Conservation (phyloP, 139 green algal genomes). For the Auxenochlorella protothecoides region DNA sequence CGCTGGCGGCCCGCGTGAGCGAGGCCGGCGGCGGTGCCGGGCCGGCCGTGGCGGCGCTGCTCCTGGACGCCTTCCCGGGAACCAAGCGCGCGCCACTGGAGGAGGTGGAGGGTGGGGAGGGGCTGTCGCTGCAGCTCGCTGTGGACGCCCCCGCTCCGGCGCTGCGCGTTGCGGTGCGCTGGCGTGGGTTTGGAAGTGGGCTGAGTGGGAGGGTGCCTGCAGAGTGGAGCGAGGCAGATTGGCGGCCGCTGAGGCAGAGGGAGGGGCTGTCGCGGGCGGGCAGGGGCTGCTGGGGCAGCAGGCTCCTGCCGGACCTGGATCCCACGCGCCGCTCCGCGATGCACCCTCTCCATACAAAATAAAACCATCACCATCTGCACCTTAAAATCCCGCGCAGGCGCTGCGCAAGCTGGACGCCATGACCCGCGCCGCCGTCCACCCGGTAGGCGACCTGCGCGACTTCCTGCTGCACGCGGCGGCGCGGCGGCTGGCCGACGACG, state of each 20-base stretch:
- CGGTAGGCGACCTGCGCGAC: neutral
- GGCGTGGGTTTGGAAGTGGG: no score
- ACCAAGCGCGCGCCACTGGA: constrained; percentile 15
- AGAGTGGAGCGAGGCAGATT: no score
- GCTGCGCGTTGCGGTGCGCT: neutral
- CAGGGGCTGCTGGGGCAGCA: no score
- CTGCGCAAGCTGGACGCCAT: constrained; percentile 11
- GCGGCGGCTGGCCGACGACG: constrained; percentile 29
- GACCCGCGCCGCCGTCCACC: neutral
- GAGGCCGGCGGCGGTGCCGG: neutral
- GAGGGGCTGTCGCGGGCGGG: no score
- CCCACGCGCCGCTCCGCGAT: no score
- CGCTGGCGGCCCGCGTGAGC: constrained; percentile 1
- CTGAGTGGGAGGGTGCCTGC: no score
- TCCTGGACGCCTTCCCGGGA: constrained; percentile 15
- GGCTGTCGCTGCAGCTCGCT: constrained; percentile 18
- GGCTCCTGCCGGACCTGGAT: no score
- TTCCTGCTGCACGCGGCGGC: constrained; percentile 8
- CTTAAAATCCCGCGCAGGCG: neutral
- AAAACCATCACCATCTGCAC: no score
- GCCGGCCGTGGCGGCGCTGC: neutral
- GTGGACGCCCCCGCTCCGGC: constrained; percentile 14
- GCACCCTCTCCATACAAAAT: no score
- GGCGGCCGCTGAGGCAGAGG: no score
- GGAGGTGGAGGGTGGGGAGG: neutral